These are phyloP conservation scores for Neocatenulostroma microsporum DNA, from an alignment of 2,329 filamentous ascomycete species.

Conservation along the genomic window DNA sequence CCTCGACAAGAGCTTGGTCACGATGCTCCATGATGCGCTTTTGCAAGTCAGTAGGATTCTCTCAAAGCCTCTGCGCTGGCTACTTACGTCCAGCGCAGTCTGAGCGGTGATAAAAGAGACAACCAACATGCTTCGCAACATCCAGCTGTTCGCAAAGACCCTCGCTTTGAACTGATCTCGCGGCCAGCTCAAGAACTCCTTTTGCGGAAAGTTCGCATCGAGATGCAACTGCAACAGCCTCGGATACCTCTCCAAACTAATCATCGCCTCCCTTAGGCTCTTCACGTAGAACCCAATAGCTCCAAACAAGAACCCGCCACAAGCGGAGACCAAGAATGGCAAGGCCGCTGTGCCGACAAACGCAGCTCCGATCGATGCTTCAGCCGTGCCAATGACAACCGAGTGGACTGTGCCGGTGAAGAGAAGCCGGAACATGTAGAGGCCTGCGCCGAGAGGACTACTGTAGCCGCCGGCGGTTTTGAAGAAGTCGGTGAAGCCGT, in stretches of 20 bases:
- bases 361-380: slow-evolving; percentile 3
- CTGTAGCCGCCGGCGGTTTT: slow-evolving; percentile 10
- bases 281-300: slow-evolving; percentile 8
- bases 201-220: slow-evolving; percentile 9
- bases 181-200: slow-evolving; percentile 4
- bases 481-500: slow-evolving; percentile 8
- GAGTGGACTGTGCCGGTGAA: slow-evolving; percentile 8
- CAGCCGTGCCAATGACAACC: slow-evolving; percentile 7
- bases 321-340: slow-evolving; percentile 8
- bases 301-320: slow-evolving; percentile 10
- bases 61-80: not conserved
- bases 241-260: slow-evolving; percentile 9
- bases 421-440: slow-evolving; percentile 11
- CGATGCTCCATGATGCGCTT: not conserved
- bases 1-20: not conserved
- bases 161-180: slow-evolving; percentile 4
- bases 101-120: slow-evolving; percentile 10
- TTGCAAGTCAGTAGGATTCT: not conserved
- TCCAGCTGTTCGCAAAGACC: slow-evolving; percentile 9
- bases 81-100: slow-evolving; percentile 11
- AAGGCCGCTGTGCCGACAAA: slow-evolving; percentile 8
- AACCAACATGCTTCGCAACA: slow-evolving; percentile 13
- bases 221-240: slow-evolving; percentile 10
- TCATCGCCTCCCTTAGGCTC: slow-evolving; percentile 4
- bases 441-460: slow-evolving; percentile 7